phyloP scores from a whole-genome alignment of 441 rosid genomes.

The Gossypium davidsonii region DNA sequence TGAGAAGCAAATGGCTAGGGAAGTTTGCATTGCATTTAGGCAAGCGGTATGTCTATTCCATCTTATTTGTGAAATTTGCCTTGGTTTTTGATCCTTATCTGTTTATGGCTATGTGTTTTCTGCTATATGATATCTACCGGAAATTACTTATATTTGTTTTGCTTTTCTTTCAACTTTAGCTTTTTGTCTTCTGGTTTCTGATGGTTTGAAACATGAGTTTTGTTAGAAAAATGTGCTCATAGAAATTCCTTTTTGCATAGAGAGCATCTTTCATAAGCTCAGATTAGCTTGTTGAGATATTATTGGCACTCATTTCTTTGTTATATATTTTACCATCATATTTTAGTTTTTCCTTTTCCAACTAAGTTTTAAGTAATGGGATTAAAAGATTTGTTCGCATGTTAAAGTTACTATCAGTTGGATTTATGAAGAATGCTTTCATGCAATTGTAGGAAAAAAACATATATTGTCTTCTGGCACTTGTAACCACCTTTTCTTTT shows the following conservation, averaged over 20 bases:
- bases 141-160: background rate
- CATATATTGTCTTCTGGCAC: background rate
- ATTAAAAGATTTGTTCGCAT: background rate
- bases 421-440: background rate
- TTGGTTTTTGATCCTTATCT: background rate
- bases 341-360: background rate
- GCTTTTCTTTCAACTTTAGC: background rate
- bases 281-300: background rate
- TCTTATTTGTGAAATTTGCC: background rate
- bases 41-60: slow-evolving; percentile 59
- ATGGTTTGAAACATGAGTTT: background rate
- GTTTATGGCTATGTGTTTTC: background rate
- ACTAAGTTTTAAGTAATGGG: background rate
- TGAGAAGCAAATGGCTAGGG: slow-evolving; percentile 99
- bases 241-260: background rate
- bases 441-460: background rate
- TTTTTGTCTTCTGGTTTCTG: background rate
- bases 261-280: background rate
- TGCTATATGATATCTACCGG: background rate
- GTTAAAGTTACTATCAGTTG: background rate
- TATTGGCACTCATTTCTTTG: background rate
- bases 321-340: background rate
- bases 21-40: slow-evolving; percentile 95
- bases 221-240: background rate
- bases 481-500: background rate